These are phyloP conservation scores for Carallia brachiata DNA, from an alignment of 345 rosid species.

Conservation along the genomic window DNA sequence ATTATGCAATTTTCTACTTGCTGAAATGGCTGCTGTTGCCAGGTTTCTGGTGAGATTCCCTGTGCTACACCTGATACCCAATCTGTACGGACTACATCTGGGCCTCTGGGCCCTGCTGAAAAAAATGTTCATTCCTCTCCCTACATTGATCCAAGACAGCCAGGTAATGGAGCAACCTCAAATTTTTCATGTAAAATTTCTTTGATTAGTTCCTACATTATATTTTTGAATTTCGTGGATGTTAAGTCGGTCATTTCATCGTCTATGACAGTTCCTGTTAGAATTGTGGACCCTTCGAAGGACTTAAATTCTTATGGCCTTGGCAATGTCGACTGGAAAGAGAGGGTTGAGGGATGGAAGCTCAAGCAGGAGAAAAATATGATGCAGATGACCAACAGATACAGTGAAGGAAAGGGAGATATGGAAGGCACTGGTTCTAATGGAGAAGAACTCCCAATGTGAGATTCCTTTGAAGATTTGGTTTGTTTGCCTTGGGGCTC, in stretches of 20 bases:
- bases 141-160: constrained; percentile 92
- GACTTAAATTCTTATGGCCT: constrained; percentile 99
- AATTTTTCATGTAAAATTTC: constrained; percentile 4
- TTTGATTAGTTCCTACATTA: constrained; percentile 5
- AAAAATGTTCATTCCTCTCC: constrained; percentile 79
- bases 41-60: constrained; percentile 98
- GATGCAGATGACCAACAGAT: constrained; percentile 64
- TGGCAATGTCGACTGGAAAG: constrained; percentile 98
- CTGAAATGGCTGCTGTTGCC: constrained; percentile 14
- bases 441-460: constrained; percentile 98
- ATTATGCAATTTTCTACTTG: constrained; percentile 12
- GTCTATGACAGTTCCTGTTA: constrained; percentile 73
- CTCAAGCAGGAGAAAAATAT: constrained; percentile 92
- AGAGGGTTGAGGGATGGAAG: constrained; percentile 99
- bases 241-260: constrained; percentile 18
- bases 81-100: constrained; percentile 95
- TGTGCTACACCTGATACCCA: constrained; percentile 80
- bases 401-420: constrained; percentile 87
- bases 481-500: constrained; percentile 4
- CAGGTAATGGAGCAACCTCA: constrained; percentile 51
- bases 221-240: constrained; percentile 9
- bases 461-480: constrained; percentile 24
- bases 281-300: constrained; percentile 97
- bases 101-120: constrained; percentile 93
- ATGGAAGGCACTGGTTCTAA: constrained; percentile 96